Evolutionary conservation across 78 protist genomes (phyloP).

Genomic region (Protostelium mycophagum): DNA sequence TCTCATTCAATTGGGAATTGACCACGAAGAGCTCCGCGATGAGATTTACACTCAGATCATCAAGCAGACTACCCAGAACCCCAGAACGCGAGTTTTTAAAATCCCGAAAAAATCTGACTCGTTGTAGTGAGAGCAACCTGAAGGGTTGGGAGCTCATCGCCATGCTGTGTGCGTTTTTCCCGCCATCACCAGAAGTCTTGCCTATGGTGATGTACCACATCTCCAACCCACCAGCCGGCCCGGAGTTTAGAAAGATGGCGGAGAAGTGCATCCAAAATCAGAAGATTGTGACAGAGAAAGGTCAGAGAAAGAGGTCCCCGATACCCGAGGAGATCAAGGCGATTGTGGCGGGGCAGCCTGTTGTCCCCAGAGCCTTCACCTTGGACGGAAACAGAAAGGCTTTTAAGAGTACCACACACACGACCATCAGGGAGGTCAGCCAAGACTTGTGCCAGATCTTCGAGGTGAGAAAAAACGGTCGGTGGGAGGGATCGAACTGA

Average conservation of each 20-base stretch:
- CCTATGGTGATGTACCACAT: neutral
- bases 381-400: neutral
- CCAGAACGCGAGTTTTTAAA: neutral
- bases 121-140: neutral
- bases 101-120: neutral
- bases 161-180: neutral
- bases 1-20: neutral
- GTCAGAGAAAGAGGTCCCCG: neutral
- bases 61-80: slow-evolving; percentile 58
- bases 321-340: neutral
- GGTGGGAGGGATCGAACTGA: neutral
- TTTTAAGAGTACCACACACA: neutral
- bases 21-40: slow-evolving; percentile 32
- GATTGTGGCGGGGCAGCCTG: neutral
- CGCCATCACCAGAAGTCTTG: neutral
- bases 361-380: neutral
- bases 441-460: neutral
- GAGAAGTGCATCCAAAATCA: neutral
- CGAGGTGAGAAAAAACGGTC: neutral
- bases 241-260: neutral
- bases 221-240: neutral
- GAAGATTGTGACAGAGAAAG: neutral
- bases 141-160: neutral
- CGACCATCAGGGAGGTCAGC: neutral
- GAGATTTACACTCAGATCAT: slow-evolving; percentile 51